Evolutionary conservation across 1,139 yeast species (phyloP).

Genomic region (Suhomyces maxii): DNA sequence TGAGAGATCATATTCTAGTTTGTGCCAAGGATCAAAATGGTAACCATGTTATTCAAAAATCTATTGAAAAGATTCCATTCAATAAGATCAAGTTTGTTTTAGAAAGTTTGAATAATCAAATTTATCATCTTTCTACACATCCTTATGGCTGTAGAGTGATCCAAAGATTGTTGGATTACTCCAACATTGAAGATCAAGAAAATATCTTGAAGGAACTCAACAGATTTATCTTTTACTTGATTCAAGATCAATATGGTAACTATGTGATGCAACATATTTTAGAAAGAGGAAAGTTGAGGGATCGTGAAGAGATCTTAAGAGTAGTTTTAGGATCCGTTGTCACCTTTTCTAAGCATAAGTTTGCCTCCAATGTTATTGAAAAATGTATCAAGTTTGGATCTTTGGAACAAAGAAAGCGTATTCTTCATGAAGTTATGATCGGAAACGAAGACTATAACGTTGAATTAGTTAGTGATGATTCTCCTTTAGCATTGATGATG

Average conservation of each 20-base stretch:
- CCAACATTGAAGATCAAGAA: constrained; percentile 60
- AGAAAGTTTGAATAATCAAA: constrained; percentile 72
- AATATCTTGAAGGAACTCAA: constrained; percentile 70
- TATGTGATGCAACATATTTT: constrained; percentile 95
- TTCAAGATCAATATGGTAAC: constrained; percentile 96
- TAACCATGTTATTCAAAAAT: constrained; percentile 94
- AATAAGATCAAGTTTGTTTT: constrained; percentile 69
- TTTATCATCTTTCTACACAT: constrained; percentile 87
- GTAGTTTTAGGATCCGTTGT: constrained; percentile 63
- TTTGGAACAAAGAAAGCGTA: constrained; percentile 56
- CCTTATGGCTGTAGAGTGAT: constrained; percentile 98
- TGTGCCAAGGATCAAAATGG: constrained; percentile 98
- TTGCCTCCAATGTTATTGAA: constrained; percentile 97
- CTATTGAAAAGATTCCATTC: constrained; percentile 84
- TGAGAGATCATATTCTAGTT: constrained; percentile 65
- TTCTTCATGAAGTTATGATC: constrained; percentile 62
- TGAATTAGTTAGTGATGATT: constrained; percentile 48
- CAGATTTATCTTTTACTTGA: constrained; percentile 69
- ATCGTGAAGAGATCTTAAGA: constrained; percentile 41
- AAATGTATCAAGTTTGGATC: constrained; percentile 82
- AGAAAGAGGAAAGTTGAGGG: constrained; percentile 65
- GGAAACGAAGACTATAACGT: constrained; percentile 44
- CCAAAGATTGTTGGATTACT: constrained; percentile 84
- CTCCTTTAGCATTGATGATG: constrained; percentile 83
- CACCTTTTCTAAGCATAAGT: constrained; percentile 86